These are phyloP conservation scores for Cylindrotheca closterium DNA, from an alignment of 108 stramenopile species.

Conservation along the genomic window DNA sequence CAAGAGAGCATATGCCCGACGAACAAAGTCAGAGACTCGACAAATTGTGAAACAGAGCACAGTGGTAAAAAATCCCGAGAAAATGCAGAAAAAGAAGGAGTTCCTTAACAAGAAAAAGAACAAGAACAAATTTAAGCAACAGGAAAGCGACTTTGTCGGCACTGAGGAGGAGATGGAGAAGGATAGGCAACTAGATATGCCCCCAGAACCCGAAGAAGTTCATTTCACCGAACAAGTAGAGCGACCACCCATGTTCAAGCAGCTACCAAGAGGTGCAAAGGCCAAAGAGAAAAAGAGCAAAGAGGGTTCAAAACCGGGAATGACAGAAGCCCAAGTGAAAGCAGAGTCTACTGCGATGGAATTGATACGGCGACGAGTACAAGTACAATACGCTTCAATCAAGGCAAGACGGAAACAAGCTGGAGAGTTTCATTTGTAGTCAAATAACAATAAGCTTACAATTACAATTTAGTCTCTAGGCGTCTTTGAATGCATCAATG, in stretches of 20 bases:
- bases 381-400: constrained; percentile 59
- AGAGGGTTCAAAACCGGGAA: constrained; percentile 8
- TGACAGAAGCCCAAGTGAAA: constrained; percentile 35
- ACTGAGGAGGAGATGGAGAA: constrained; percentile 5
- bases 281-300: constrained; percentile 12
- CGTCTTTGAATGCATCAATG: neutral
- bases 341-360: constrained; percentile 61
- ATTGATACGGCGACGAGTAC: constrained; percentile 53
- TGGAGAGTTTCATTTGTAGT: constrained; percentile 59
- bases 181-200: constrained; percentile 11
- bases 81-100: constrained; percentile 44
- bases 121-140: constrained; percentile 26
- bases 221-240: constrained; percentile 51
- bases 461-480: neutral
- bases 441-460: neutral
- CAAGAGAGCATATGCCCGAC: constrained; percentile 47
- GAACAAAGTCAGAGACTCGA: constrained; percentile 48
- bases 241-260: constrained; percentile 54
- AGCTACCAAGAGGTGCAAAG: constrained; percentile 53
- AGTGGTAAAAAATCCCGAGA: constrained; percentile 15
- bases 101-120: constrained; percentile 53
- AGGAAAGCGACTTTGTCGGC: constrained; percentile 7
- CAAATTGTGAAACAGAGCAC: constrained; percentile 30
- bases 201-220: constrained; percentile 13
- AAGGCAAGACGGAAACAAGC: constrained; percentile 34